Percentiles rank a stretch among this genome's conserved stretches.
These are phyloP conservation scores for Pelargonium myrrhifolium DNA, from an alignment of 441 rosid genomes.

Conservation along the genomic window DNA sequence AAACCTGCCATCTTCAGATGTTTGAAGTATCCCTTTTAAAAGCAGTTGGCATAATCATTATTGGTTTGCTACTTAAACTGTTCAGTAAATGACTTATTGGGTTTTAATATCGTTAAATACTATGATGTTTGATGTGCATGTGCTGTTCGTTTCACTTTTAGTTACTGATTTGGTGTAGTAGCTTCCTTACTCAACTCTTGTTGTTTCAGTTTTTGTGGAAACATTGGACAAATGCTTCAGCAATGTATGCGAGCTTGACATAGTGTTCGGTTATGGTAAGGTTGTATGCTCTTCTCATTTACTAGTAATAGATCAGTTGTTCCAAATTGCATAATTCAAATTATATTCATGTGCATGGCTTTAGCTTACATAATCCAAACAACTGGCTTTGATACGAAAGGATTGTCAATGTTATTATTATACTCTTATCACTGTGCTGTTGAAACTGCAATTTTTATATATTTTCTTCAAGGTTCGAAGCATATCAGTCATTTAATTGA, in stretches of 20 bases:
- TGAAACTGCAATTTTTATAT: neutral
- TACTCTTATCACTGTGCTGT: neutral
- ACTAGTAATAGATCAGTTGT: neutral
- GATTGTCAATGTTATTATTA: neutral
- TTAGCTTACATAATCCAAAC: too few species aligned
- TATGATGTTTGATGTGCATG: neutral
- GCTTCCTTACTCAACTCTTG: constrained; percentile 15
- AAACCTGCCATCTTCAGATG: neutral
- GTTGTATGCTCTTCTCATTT: constrained; percentile 28
- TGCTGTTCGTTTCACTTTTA: constrained; percentile 6
- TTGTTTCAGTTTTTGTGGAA: constrained; percentile 81
- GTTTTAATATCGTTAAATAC: neutral
- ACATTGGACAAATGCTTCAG: constrained; percentile 96
- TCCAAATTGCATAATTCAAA: neutral
- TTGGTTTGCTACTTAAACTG: neutral
- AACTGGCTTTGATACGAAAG: neutral
- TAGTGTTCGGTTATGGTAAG: constrained; percentile 86
- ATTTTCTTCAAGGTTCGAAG: neutral
- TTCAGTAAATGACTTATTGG: neutral
- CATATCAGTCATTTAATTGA: neutral
- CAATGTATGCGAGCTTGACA: constrained; percentile 91
- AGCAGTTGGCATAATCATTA: too few species aligned
- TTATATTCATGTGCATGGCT: neutral
- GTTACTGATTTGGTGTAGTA: constrained; percentile 6
- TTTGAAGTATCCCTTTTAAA: neutral